Conservation (phyloP, 352 stramenopile genomes). For the Thraustochytrium sp. region DNA sequence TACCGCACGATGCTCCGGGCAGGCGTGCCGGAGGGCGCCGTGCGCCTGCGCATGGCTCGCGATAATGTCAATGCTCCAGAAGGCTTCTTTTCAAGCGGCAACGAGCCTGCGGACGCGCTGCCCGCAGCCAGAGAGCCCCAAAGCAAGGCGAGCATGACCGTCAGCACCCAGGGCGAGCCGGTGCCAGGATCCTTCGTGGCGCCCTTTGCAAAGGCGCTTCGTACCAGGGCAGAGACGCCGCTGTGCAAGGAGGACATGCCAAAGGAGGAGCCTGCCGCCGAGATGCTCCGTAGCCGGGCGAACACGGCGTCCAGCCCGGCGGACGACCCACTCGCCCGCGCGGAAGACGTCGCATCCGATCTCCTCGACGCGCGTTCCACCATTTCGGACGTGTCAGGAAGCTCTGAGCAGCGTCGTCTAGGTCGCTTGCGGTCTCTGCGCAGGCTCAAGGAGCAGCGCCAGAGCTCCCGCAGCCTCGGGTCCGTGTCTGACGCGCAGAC, state of each 20-base stretch:
- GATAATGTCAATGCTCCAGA: background rate
- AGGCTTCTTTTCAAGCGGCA: background rate
- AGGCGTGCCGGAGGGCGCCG: conserved; percentile 17
- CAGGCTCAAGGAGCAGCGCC: background rate
- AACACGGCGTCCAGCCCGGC: no score
- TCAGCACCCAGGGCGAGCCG: background rate
- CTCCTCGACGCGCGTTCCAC: no score
- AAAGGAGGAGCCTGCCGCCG: no score
- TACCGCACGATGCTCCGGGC: conserved; percentile 32
- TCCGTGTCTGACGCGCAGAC: background rate
- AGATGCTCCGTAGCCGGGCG: no score
- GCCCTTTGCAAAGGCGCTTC: no score
- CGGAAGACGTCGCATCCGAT: no score
- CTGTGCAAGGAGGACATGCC: no score
- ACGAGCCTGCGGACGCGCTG: no score
- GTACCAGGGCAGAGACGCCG: no score
- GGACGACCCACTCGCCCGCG: no score
- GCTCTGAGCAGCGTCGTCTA: background rate
- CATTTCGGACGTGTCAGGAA: background rate
- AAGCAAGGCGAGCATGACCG: background rate
- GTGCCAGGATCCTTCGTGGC: no score
- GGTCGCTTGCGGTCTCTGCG: background rate
- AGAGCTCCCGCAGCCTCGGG: background rate
- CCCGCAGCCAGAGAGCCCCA: no score
- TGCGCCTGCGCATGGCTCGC: conserved; percentile 23